Evolutionary conservation across 2,329 filamentous ascomycete species (phyloP).

Genomic region (Clonostachys solani): DNA sequence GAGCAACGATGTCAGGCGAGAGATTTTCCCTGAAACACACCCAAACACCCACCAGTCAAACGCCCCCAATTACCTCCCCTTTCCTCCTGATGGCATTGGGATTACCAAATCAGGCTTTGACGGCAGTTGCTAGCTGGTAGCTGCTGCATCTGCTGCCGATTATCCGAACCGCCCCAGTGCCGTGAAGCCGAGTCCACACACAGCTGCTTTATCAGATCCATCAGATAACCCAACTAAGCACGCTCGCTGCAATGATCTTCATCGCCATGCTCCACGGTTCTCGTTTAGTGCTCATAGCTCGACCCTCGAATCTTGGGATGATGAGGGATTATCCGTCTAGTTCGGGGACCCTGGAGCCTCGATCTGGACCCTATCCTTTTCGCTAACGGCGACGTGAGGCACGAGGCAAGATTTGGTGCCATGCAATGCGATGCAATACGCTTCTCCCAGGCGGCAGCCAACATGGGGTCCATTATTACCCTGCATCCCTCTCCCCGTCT

Average conservation of each 20-base stretch:
- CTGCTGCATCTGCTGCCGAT: too few species aligned
- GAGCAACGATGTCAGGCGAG: too few species aligned
- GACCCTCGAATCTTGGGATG: too few species aligned
- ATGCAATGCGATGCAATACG: background rate
- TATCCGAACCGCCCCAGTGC: too few species aligned
- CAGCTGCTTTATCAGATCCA: background rate
- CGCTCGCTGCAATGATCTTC: background rate
- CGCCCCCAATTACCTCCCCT: too few species aligned
- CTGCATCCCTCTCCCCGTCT: background rate
- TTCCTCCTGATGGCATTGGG: too few species aligned
- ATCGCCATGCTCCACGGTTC: background rate
- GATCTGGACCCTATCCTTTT: background rate
- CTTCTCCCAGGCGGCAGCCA: background rate
- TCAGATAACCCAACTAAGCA: background rate
- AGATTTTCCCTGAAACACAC: too few species aligned
- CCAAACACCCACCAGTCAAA: too few species aligned
- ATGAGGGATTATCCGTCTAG: background rate
- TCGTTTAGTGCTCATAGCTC: background rate
- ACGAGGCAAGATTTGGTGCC: background rate
- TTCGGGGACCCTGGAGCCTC: background rate
- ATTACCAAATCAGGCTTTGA: too few species aligned
- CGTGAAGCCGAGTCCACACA: too few species aligned
- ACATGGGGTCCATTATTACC: background rate
- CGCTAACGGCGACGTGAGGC: background rate
- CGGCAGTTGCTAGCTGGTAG: too few species aligned